Evolutionary conservation across 2,329 filamentous ascomycete species (phyloP), one percentile per base, ranked within the genome.

Genomic region (Bisporella sp.): DNA sequence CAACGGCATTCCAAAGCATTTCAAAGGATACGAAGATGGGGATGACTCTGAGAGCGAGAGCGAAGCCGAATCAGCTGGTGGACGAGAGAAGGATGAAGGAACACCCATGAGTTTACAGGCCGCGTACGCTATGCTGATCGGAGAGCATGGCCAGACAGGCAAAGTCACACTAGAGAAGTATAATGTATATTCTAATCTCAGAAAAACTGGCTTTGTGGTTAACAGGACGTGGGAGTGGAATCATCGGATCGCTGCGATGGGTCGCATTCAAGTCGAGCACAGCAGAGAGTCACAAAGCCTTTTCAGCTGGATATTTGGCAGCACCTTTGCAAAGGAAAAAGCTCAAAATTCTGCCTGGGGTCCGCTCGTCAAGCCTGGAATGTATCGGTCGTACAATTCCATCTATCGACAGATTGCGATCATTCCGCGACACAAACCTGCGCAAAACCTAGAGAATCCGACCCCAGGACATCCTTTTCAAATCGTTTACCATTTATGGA

Each of bases 51-150:
- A 61, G 5, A 57, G 72, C 29, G 72, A 75, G 39, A 78, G 81
- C 9, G 53, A 41, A 6, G 54, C 60, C 5, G 13, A 41, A 3
- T 52, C 53, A 1, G 54, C 59, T 28, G 64, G 61, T 3, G 60
- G 62, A 13, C 54, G 69, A 31, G 72, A 74, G 41, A 75, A 77
- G 51, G 78, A 82, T 5, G 70, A 76, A 4, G 86, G 85, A 0
- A 68, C 93, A n/a, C 90, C 92, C 0, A 84, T 99, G 73, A 95
- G 88, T 67, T 71, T 97, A 39, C 89, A 97, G 67, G 91, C 87
- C 5, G 90, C 90, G 0, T 97, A 97, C 71, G 81, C 91, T 5
- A 78, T 89, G 28, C 82, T 96, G 48, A 78, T 96, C 56, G 89
- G 89, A 1, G 73, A 79, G 29, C 84, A 88, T 45, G 77, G 72